Evolutionary conservation across 495 filamentous ascomycete species (phyloP), one percentile per base, ranked within the genome.

Genomic region (Penicillium atrosanguineum): DNA sequence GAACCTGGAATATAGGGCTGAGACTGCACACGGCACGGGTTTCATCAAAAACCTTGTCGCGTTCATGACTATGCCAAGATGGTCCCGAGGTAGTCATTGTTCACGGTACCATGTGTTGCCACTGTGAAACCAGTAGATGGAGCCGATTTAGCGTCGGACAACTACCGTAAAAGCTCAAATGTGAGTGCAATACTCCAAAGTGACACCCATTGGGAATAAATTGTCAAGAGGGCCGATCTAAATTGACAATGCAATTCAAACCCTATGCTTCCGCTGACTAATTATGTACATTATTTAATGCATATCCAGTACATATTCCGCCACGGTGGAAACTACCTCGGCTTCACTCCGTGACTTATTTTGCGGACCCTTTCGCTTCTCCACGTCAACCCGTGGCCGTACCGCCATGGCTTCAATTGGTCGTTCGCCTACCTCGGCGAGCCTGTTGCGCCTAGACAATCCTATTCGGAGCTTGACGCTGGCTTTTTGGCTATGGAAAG

Each of bases 401-500:
- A 19, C 23, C 29, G 31, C 21, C 16, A 63, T 63, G 61, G 38
- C 53, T 36, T 40, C 57, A 45, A 39, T 52, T 40, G 55, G 48
- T 40, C 50, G 31, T 40, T 25, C 46, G 9, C 37, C 54, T 11
- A 42, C 44, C 36, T 54, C 54, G 23, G 59, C 69, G 16, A 54
- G 44, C 19, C 52, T 76, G 18, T 47, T 73, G 8, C 60, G 68
- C 52, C 57, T 68, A 42, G 61, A 59, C 34, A 66, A 63, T 47
- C 73, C 73, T 2, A 49, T 73, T 48, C 61, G 63, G 29, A 65
- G 69, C 57, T 65, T 76, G 50, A 70, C 72, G 3, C 28, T 64
- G 7, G 64, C 67, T 3, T 78, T 74, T 41, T 63, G 62, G 49
- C 54, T 77, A 21, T 97, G 90, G 91, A 97, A 97, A 69, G 44